A percentile compares a stretch with the other conserved stretches of the same genome.
Evolutionary conservation across 2,329 filamentous ascomycete species (phyloP).

Genomic region (Beauveria australis): DNA sequence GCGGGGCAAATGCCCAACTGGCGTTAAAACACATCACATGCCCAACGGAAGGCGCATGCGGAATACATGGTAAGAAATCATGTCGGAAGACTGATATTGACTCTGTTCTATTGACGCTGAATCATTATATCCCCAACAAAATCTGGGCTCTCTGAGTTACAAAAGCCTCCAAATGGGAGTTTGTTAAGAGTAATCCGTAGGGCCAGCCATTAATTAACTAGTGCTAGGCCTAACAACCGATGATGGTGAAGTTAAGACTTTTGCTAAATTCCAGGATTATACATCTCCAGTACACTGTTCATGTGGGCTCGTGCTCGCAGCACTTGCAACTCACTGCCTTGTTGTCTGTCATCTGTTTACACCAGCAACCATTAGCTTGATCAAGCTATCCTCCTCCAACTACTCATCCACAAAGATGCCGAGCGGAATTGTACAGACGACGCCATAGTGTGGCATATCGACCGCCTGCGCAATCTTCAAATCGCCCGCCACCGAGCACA

Average conservation of each 20-base stretch:
- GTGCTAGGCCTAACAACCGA: too few species aligned
- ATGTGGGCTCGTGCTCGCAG: neutral
- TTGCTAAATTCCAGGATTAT: neutral
- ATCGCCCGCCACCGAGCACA: constrained; percentile 40
- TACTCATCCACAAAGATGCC: constrained; percentile 31
- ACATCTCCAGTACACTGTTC: neutral
- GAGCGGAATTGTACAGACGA: constrained; percentile 40
- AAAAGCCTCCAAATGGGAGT: neutral
- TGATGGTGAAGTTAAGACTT: too few species aligned
- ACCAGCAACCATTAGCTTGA: neutral
- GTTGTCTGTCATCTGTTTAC: neutral
- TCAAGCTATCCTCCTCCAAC: neutral
- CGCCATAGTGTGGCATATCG: constrained; percentile 45
- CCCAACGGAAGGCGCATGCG: neutral
- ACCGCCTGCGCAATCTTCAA: constrained; percentile 44
- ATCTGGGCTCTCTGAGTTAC: too few species aligned
- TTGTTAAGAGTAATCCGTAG: neutral
- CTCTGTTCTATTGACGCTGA: too few species aligned
- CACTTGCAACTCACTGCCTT: neutral
- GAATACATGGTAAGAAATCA: neutral
- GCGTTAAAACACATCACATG: neutral
- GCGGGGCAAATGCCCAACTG: neutral
- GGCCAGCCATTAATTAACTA: too few species aligned
- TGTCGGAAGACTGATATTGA: neutral
- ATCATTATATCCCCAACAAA: too few species aligned